Conservation (phyloP, 495 filamentous ascomycete species). For the Trichoderma gamsii region DNA sequence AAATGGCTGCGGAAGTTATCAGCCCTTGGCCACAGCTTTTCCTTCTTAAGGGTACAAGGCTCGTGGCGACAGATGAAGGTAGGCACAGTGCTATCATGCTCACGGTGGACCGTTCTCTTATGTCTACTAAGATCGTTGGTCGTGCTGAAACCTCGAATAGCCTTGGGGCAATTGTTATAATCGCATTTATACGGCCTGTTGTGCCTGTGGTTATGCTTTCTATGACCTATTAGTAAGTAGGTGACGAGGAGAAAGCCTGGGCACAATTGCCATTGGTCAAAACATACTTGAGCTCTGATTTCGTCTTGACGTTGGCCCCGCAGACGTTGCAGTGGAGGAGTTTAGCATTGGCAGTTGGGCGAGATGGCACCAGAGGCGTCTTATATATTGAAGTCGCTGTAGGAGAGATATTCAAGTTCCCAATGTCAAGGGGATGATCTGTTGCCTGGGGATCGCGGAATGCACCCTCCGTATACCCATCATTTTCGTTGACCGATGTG, state of each 20-base stretch:
- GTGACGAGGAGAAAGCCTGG: background rate
- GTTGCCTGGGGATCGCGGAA: background rate
- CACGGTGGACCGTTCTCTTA: constrained; percentile 60
- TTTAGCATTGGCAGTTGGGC: background rate
- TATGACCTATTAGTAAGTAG: constrained; percentile 29
- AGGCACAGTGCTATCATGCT: constrained; percentile 42
- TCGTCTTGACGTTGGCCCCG: constrained; percentile 33
- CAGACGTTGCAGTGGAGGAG: background rate
- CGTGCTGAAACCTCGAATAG: constrained; percentile 67
- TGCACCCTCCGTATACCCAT: background rate
- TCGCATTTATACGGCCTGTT: constrained; percentile 66
- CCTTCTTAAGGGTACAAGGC: constrained; percentile 54
- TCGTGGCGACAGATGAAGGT: constrained; percentile 62
- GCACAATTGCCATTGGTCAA: background rate
- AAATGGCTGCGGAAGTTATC: constrained; percentile 93
- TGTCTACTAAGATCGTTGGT: constrained; percentile 75
- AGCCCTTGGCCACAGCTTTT: constrained; percentile 76
- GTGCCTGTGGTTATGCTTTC: constrained; percentile 79
- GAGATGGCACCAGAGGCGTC: background rate
- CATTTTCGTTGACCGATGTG: background rate
- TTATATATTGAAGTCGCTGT: background rate
- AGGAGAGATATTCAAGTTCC: background rate
- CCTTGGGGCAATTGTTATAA: constrained; percentile 50
- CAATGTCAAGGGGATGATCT: background rate
- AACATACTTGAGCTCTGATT: constrained; percentile 45